A percentile compares a stretch with the other conserved stretches of the same genome.
Conservation (phyloP, 208 protist species). For the Crithidia expoeki region DNA sequence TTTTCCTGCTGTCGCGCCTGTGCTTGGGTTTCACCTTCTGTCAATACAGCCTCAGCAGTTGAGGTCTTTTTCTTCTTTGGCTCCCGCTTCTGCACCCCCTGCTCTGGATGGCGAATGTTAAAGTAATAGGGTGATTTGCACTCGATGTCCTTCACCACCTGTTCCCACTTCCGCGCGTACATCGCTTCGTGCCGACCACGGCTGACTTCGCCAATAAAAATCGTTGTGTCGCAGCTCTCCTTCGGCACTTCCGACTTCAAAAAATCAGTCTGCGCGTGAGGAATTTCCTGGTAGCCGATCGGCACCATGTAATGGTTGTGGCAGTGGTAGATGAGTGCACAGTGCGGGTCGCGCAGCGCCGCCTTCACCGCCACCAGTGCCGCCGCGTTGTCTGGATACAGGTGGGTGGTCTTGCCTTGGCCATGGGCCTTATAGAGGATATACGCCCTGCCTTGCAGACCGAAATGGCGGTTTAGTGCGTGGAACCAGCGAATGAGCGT, state of each 20-base stretch:
- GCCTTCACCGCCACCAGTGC: slow-evolving; percentile 71
- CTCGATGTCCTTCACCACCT: slow-evolving; percentile 86
- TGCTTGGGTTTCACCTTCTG: background rate
- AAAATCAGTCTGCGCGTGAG: slow-evolving; percentile 71
- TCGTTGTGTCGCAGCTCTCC: slow-evolving; percentile 68
- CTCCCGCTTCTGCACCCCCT: slow-evolving; percentile 71
- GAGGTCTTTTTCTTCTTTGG: slow-evolving; percentile 37
- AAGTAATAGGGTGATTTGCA: slow-evolving; percentile 79
- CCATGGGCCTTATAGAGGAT: slow-evolving; percentile 90
- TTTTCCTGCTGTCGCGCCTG: no score
- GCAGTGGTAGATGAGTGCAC: slow-evolving; percentile 93
- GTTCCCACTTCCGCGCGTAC: slow-evolving; percentile 82
- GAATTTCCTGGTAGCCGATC: slow-evolving; percentile 90
- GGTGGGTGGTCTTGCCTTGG: slow-evolving; percentile 57
- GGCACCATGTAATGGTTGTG: slow-evolving; percentile 95
- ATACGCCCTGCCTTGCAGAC: slow-evolving; percentile 55
- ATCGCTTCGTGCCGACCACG: slow-evolving; percentile 84
- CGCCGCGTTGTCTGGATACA: slow-evolving; percentile 54
- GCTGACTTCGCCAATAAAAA: slow-evolving; percentile 92
- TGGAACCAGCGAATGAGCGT: slow-evolving; percentile 93
- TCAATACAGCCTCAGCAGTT: background rate
- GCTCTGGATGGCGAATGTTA: slow-evolving; percentile 89
- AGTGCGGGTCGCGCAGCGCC: slow-evolving; percentile 68
- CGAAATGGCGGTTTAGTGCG: slow-evolving; percentile 83
- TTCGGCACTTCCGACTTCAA: slow-evolving; percentile 50